A percentile compares a stretch with the other conserved stretches of the same genome.
Conservation (phyloP, 805 yeast genomes). For the Starmerella lactis-condensi region DNA sequence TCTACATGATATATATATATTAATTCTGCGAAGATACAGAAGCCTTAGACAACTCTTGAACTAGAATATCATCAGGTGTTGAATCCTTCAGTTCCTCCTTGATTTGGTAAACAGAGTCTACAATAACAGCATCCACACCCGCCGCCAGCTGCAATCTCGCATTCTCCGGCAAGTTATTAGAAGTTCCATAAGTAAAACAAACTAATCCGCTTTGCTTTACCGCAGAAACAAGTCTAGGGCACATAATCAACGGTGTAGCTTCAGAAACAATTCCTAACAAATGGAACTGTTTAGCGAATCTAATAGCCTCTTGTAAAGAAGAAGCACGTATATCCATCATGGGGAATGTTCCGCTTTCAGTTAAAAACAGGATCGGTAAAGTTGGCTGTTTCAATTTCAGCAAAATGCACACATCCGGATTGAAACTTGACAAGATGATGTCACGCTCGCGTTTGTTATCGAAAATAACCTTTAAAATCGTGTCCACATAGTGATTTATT, state of each 20-base stretch:
- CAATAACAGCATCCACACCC: conserved; percentile 97
- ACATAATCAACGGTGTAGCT: conserved; percentile 64
- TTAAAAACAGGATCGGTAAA: conserved; percentile 73
- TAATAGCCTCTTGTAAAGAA: conserved; percentile 73
- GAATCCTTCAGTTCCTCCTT: conserved; percentile 46
- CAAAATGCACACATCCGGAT: conserved; percentile 78
- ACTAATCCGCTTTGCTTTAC: conserved; percentile 81
- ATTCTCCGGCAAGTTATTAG: conserved; percentile 67
- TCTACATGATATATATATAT: too few species aligned
- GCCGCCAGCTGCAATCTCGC: conserved; percentile 75
- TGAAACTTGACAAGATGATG: conserved; percentile 78
- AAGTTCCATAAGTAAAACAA: conserved; percentile 77
- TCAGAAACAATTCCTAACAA: conserved; percentile 81
- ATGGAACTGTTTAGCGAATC: conserved; percentile 84
- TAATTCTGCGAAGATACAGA: too few species aligned
- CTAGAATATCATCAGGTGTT: conserved; percentile 7
- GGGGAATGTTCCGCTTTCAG: conserved; percentile 67
- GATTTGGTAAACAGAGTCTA: conserved; percentile 85
- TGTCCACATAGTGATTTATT: conserved; percentile 73
- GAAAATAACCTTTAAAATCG: conserved; percentile 60
- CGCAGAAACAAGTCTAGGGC: conserved; percentile 80
- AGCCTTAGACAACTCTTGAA: conserved; percentile 8
- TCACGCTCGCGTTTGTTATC: conserved; percentile 67
- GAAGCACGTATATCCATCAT: conserved; percentile 85
- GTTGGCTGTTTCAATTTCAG: conserved; percentile 82